Evolutionary conservation across 176 grass and related monocot genomes (phyloP).

Genomic region (Carex cristatella): DNA sequence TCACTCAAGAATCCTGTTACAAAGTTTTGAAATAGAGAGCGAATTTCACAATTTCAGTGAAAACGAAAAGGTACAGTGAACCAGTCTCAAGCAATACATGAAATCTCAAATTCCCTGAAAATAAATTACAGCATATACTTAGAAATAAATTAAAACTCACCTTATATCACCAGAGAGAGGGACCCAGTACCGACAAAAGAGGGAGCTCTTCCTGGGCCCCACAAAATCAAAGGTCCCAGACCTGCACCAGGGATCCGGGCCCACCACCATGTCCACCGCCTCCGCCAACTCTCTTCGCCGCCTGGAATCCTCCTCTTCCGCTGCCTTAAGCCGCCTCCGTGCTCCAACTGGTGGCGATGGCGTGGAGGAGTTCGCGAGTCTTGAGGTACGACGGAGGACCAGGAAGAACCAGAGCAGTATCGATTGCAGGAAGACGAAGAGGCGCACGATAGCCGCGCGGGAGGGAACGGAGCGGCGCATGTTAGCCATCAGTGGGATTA

Average conservation of each 20-base stretch:
- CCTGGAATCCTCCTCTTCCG: conserved; percentile 49
- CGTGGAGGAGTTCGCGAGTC: background rate
- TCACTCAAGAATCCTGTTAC: background rate
- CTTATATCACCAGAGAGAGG: conserved; percentile 48
- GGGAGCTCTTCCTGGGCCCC: conserved; percentile 60
- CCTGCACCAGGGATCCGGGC: conserved; percentile 2
- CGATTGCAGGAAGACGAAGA: conserved; percentile 61
- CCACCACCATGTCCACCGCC: conserved; percentile 35
- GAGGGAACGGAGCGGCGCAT: conserved; percentile 55
- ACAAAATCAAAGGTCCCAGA: conserved; percentile 46
- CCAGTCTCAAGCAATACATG: background rate
- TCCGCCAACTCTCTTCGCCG: conserved; percentile 22
- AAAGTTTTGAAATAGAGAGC: background rate
- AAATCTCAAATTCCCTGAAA: background rate
- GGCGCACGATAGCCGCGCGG: conserved; percentile 46
- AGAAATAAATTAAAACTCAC: conserved; percentile 28
- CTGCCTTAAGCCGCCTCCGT: background rate
- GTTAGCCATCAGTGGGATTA: conserved; percentile 66
- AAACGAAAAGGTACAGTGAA: background rate
- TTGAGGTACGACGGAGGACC: conserved; percentile 31
- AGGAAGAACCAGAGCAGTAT: conserved; percentile 76
- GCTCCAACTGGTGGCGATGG: background rate
- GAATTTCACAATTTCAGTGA: background rate
- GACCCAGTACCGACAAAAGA: conserved; percentile 80
- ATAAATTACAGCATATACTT: background rate